Evolutionary conservation across 2,329 filamentous ascomycete species (phyloP), one percentile per base, ranked within the genome.

Genomic region (Beauveria brongniartii): DNA sequence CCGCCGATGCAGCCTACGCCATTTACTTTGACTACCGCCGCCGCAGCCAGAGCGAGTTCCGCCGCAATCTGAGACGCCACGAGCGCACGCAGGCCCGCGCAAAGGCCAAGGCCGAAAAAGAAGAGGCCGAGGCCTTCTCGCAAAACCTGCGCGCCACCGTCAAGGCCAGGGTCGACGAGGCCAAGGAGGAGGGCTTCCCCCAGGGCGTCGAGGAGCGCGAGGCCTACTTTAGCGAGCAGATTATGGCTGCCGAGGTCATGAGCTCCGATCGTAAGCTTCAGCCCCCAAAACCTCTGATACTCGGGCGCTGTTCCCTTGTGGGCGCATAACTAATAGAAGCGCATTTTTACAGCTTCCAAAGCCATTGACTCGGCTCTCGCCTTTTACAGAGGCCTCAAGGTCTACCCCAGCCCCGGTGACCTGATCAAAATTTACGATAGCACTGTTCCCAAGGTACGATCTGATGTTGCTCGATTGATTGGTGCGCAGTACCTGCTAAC

Each of bases 371-470:
- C 94, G 56, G 93, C 94, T 53, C 80, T 97, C 63, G 91, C 90
- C 75, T 99, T 99, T 79, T 99, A 97, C 85, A 95, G 92, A 82
- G 94, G 92, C 50, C 84, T 99, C 67, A 99, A 99, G 84, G 94
- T 97, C 68, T 99, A 99, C 78, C 94, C 94, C 57, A 89, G 91
- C 70, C 94, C 93, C 14, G 84, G 88, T 69, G 94, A 97, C 72
- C 81, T 99, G 69, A 97, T 99, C 74, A 85, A 84, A 70, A 96
- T 99, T 75, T 99, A 99, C 77, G 94, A 99, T 77, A 96, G 96
- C 85, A 97, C 94, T 37, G 92, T 97, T 51, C 89, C 93, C 69
- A 97, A 97, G 89, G 92, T 91, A 52, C 22, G 46, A 20, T 37
- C 14, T 24, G 22, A n/a, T 43, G 34, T 18, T n/a, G 6, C 7